Conservation (phyloP, 1,139 yeast species). For the Hansenula lynferdii region DNA sequence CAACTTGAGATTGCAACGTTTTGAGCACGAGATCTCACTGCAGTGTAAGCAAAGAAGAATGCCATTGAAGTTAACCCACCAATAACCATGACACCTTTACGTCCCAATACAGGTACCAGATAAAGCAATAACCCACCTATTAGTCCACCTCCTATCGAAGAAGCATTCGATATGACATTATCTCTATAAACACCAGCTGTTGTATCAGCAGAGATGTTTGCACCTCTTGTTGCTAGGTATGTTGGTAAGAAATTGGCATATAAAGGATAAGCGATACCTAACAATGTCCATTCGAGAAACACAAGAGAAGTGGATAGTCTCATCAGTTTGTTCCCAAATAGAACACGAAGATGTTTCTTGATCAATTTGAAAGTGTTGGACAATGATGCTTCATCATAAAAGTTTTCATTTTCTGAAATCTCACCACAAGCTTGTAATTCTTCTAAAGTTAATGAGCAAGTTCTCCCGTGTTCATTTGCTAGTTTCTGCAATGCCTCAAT, state of each 20-base stretch:
- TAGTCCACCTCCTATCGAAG: constrained; percentile 53
- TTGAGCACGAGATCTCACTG: constrained; percentile 41
- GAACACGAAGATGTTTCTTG: constrained; percentile 27
- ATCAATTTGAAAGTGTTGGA: constrained; percentile 7
- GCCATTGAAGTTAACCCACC: constrained; percentile 50
- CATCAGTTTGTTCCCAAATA: constrained; percentile 37
- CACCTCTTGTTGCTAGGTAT: constrained; percentile 44
- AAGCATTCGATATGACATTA: constrained; percentile 42
- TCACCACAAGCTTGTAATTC: constrained; percentile 41
- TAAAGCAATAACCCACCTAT: constrained; percentile 41
- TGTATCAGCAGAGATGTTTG: constrained; percentile 34
- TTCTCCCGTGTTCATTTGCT: constrained; percentile 39
- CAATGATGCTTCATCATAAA: constrained; percentile 11
- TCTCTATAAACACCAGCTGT: constrained; percentile 51
- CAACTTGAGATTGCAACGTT: constrained; percentile 46
- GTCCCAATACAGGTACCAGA: constrained; percentile 42
- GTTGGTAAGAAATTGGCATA: constrained; percentile 47
- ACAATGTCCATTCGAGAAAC: constrained; percentile 42
- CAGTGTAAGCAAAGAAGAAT: constrained; percentile 50
- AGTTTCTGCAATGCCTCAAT: constrained; percentile 31
- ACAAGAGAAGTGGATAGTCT: constrained; percentile 37
- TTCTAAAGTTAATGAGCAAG: constrained; percentile 40
- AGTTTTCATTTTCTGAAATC: constrained; percentile 18
- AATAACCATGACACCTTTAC: constrained; percentile 50
- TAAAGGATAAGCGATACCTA: constrained; percentile 49